phyloP scores from a whole-genome alignment of 352 stramenopile species.

The Phytopythium vexans region DNA sequence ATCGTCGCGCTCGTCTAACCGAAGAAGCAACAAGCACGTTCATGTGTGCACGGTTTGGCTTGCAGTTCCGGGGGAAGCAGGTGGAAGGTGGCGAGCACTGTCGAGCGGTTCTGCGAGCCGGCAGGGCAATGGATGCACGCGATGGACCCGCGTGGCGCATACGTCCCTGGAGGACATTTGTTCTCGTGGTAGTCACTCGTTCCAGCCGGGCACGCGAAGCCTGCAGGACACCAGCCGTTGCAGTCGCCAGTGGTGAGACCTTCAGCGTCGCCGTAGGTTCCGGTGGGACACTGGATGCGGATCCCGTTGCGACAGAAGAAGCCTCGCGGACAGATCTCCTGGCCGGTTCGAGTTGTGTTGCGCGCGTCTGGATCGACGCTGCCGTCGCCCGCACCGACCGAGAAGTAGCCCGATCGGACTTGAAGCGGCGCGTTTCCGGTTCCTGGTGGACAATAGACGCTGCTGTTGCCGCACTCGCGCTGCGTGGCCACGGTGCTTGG shows the following conservation, averaged over 20 bases:
- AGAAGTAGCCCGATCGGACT: slow-evolving; percentile 53
- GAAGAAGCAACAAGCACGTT: slow-evolving; percentile 49
- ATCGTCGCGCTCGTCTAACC: slow-evolving; percentile 22
- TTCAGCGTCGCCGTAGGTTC: slow-evolving; percentile 53
- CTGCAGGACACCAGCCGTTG: slow-evolving; percentile 60
- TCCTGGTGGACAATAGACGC: slow-evolving; percentile 53
- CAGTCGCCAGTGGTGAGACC: slow-evolving; percentile 49
- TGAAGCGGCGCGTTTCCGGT: slow-evolving; percentile 42
- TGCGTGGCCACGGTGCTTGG: slow-evolving; percentile 43
- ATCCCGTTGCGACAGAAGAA: slow-evolving; percentile 78
- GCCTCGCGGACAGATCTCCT: slow-evolving; percentile 51
- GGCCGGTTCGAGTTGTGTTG: slow-evolving; percentile 52
- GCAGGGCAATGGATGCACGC: slow-evolving; percentile 45
- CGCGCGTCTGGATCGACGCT: slow-evolving; percentile 14
- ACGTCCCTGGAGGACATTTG: slow-evolving; percentile 39
- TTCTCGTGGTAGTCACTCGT: slow-evolving; percentile 45
- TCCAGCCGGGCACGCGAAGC: slow-evolving; percentile 62
- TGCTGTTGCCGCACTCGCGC: slow-evolving; percentile 43
- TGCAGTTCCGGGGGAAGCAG: slow-evolving; percentile 13
- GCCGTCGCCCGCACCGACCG: slow-evolving; percentile 34
- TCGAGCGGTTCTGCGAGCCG: slow-evolving; percentile 11
- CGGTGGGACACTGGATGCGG: slow-evolving; percentile 57
- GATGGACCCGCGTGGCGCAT: slow-evolving; percentile 33
- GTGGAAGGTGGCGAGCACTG: slow-evolving; percentile 18
- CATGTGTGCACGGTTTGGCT: slow-evolving; percentile 24